Conservation (phyloP, 805 yeast species). For the Debaryomyces tyrocola region DNA sequence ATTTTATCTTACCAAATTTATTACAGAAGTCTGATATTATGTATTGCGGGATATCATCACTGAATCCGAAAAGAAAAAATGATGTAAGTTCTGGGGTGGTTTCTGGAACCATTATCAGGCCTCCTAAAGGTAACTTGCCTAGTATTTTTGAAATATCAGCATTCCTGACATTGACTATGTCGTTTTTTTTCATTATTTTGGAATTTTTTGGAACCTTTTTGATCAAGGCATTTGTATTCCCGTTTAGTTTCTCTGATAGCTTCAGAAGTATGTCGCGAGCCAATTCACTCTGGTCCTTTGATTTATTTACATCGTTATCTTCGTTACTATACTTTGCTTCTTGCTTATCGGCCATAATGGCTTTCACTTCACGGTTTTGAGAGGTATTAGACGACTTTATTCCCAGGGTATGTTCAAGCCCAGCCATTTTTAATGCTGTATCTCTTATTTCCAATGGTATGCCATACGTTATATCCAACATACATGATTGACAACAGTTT, state of each 20-base stretch:
- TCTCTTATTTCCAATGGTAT: slow-evolving; percentile 81
- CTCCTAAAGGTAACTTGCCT: slow-evolving; percentile 67
- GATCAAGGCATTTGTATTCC: background rate
- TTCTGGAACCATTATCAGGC: slow-evolving; percentile 44
- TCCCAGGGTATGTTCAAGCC: slow-evolving; percentile 29
- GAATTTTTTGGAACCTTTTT: slow-evolving; percentile 3
- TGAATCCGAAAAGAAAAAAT: slow-evolving; percentile 75
- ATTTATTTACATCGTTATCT: slow-evolving; percentile 8
- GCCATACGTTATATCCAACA: slow-evolving; percentile 77
- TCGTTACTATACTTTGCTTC: slow-evolving; percentile 46
- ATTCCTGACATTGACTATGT: slow-evolving; percentile 15
- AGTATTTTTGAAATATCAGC: slow-evolving; percentile 53
- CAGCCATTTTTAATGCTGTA: slow-evolving; percentile 73
- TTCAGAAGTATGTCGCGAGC: slow-evolving; percentile 55
- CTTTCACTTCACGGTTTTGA: slow-evolving; percentile 35
- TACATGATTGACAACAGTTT: slow-evolving; percentile 86
- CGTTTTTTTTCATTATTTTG: background rate
- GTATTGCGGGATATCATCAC: slow-evolving; percentile 65
- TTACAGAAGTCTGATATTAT: slow-evolving; percentile 50
- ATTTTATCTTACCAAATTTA: slow-evolving; percentile 45
- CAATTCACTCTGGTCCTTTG: slow-evolving; percentile 16
- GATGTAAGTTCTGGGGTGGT: slow-evolving; percentile 46
- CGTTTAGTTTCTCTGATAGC: slow-evolving; percentile 37
- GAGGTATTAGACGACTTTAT: slow-evolving; percentile 16
- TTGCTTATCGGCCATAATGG: slow-evolving; percentile 47